Percentiles rank a stretch among this genome's conserved stretches.
phyloP scores from a whole-genome alignment of 164 flowering plant genomes.

The Berberis vulgaris region DNA sequence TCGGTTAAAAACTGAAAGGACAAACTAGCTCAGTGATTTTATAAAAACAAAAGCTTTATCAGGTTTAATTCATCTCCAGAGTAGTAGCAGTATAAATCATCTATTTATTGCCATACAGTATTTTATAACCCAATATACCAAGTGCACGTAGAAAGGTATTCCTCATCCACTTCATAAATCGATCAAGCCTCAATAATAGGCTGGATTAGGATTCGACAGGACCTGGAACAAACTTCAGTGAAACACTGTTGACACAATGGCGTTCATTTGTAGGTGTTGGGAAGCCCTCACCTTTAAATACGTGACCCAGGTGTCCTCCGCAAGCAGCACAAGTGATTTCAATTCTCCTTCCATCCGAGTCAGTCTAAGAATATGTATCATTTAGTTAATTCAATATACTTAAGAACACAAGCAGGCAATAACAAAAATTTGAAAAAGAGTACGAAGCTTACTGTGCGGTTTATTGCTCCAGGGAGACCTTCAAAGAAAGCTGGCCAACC shows the following conservation, averaged over 20 bases:
- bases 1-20: too few species aligned
- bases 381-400: not conserved
- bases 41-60: too few species aligned
- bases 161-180: too few species aligned
- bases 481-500: conserved; percentile 93
- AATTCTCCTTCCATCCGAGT: conserved; percentile 63
- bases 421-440: not conserved
- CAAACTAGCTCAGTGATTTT: too few species aligned
- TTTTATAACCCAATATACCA: too few species aligned
- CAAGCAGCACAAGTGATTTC: conserved; percentile 79
- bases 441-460: conserved; percentile 40
- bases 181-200: too few species aligned
- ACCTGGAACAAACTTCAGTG: conserved; percentile 51
- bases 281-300: conserved; percentile 72
- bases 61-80: too few species aligned
- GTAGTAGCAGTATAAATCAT: too few species aligned
- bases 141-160: too few species aligned
- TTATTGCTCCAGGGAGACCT: conserved; percentile 78
- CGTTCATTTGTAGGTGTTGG: conserved; percentile 66
- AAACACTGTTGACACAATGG: conserved; percentile 80
- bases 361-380: conserved; percentile 34
- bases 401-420: not conserved
- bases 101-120: too few species aligned
- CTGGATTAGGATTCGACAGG: too few species aligned
- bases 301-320: conserved; percentile 82